Conservation (phyloP, 1,139 yeast species). For the Candida pseudocylindracea region DNA sequence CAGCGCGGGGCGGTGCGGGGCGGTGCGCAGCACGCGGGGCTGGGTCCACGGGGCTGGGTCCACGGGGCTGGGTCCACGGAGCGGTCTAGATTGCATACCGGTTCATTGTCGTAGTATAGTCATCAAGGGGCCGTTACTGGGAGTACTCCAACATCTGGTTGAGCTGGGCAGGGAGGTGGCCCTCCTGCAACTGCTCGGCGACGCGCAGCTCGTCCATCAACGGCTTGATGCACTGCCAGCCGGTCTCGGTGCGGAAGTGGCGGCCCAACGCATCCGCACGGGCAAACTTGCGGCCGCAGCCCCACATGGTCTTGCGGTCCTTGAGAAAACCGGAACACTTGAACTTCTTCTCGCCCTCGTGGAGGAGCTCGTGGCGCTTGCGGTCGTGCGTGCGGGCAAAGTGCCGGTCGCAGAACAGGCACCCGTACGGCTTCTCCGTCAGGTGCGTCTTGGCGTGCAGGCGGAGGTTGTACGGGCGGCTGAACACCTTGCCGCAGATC, state of each 20-base stretch:
- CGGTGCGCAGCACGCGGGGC: too few relatives aligned
- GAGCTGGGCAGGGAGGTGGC: too few relatives aligned
- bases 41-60: too few relatives aligned
- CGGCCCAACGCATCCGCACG: constrained; percentile 34
- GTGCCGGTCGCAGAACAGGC: constrained; percentile 22
- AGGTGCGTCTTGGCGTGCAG: constrained; percentile 35
- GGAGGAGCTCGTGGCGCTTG: constrained; percentile 30
- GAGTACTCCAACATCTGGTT: too few relatives aligned
- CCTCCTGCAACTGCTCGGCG: too few relatives aligned
- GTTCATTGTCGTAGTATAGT: too few relatives aligned
- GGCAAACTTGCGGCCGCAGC: constrained; percentile 36
- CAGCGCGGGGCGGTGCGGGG: too few relatives aligned
- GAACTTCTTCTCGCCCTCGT: constrained; percentile 30
- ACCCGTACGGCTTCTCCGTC: constrained; percentile 28
- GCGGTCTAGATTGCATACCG: too few relatives aligned
- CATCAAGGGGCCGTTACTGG: too few relatives aligned
- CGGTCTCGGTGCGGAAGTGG: constrained; percentile 36
- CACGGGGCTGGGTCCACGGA: too few relatives aligned
- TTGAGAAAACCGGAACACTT: constrained; percentile 28
- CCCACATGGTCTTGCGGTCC: constrained; percentile 32
- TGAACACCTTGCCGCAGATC: constrained; percentile 25
- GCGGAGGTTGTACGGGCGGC: constrained; percentile 30
- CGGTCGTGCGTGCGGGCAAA: constrained; percentile 37
- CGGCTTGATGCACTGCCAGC: constrained; percentile 32
- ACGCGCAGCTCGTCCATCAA: constrained; percentile 33